phyloP scores from a whole-genome alignment of 73 alveolate species.

The Symbiodinium pilosum region DNA sequence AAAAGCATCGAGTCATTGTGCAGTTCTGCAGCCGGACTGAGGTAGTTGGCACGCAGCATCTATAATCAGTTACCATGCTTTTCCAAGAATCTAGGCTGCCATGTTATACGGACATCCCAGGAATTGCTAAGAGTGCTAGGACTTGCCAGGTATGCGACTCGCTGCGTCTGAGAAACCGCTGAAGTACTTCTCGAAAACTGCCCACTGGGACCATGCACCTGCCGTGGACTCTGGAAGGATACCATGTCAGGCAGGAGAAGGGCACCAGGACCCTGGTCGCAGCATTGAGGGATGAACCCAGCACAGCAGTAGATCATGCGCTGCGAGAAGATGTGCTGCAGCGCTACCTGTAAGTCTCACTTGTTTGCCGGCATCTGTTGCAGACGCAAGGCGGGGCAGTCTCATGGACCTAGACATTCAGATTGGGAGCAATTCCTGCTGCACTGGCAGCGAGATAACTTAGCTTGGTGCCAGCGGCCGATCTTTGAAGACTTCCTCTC shows the following conservation, averaged over 20 bases:
- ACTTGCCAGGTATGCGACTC: too few relatives aligned
- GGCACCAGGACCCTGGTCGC: not conserved
- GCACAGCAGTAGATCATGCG: slow-evolving; percentile 48
- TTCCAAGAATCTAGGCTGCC: too few relatives aligned
- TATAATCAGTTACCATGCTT: too few relatives aligned
- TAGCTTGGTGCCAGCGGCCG: not conserved
- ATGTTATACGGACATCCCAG: too few relatives aligned
- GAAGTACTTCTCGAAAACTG: slow-evolving; percentile 27
- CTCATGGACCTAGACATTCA: too few relatives aligned
- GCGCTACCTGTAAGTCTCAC: slow-evolving; percentile 25
- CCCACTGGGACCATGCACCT: slow-evolving; percentile 86
- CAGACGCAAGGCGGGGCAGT: too few relatives aligned
- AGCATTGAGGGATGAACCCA: not conserved
- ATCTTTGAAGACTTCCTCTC: not conserved
- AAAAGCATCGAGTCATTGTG: too few relatives aligned
- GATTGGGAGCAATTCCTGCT: too few relatives aligned
- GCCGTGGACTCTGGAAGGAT: not conserved
- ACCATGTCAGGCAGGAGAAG: not conserved
- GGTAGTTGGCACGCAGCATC: too few relatives aligned
- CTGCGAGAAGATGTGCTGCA: slow-evolving; percentile 65
- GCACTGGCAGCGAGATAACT: not conserved
- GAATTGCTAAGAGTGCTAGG: too few relatives aligned
- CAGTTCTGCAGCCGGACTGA: too few relatives aligned
- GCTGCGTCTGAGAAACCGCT: not conserved
- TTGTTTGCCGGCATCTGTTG: too few relatives aligned